Conservation (phyloP, 2,329 filamentous ascomycete genomes). For the Penicillium crustosum region DNA sequence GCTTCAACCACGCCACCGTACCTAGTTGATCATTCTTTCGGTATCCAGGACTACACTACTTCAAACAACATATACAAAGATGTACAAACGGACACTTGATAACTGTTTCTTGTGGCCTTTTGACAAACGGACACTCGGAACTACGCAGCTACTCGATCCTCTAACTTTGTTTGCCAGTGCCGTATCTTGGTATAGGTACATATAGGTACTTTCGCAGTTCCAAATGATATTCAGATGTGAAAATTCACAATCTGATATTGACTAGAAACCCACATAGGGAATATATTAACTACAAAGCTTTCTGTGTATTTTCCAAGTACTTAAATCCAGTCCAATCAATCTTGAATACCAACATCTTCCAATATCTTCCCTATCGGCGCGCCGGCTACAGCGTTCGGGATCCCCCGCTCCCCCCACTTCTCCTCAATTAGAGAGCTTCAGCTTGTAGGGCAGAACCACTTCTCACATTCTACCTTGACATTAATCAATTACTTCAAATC, state of each 20-base stretch:
- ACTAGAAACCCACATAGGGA: not conserved
- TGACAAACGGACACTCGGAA: not conserved
- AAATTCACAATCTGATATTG: not conserved
- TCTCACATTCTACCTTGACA: not conserved
- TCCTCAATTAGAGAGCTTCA: conserved; percentile 14
- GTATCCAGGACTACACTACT: conserved; percentile 1
- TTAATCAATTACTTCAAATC: not conserved
- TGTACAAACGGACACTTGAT: not conserved
- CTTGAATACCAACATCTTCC: not conserved
- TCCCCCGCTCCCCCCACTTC: conserved; percentile 33
- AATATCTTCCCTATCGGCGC: not conserved
- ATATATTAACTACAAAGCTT: not conserved
- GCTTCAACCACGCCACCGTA: not conserved
- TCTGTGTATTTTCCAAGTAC: not conserved
- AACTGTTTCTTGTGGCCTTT: not conserved
- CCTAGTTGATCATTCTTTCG: not conserved
- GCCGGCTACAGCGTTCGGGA: not conserved
- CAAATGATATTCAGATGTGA: not conserved
- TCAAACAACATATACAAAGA: not conserved
- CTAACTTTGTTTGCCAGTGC: not conserved
- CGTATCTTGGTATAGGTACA: not conserved
- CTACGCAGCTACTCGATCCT: not conserved
- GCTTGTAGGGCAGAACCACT: conserved; percentile 5
- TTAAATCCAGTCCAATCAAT: not conserved
- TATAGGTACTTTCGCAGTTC: not conserved